Evolutionary conservation across 306 rosid species (phyloP).

Genomic region (Begonia loranthoides): DNA sequence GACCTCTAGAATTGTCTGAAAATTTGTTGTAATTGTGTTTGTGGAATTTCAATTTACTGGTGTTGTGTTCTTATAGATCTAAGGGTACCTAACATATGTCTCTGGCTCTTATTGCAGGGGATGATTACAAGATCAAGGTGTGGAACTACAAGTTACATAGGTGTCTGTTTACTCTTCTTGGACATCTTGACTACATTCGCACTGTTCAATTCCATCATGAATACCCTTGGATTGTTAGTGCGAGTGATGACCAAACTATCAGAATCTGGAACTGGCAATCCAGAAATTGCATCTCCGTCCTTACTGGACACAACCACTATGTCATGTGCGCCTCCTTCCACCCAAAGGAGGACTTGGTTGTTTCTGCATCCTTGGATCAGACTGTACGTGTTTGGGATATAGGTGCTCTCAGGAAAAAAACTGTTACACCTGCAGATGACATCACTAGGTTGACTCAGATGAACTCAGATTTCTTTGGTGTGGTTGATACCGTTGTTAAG

Average conservation of each 20-base stretch:
- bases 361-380: conserved; percentile 85
- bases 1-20: too few species aligned
- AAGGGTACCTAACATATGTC: too few species aligned
- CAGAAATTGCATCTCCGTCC: conserved; percentile 75
- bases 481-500: conserved; percentile 77
- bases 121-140: conserved; percentile 92
- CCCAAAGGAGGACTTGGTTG: conserved; percentile 77
- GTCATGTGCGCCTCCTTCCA: conserved; percentile 91
- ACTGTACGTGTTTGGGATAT: conserved; percentile 94
- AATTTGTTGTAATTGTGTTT: too few species aligned
- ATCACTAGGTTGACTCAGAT: conserved; percentile 72
- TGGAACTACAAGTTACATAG: conserved; percentile 96
- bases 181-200: conserved; percentile 91
- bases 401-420: conserved; percentile 71
- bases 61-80: too few species aligned
- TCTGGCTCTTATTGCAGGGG: conserved; percentile 17
- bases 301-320: conserved; percentile 86
- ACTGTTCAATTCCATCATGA: conserved; percentile 88
- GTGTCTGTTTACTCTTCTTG: conserved; percentile 81
- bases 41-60: too few species aligned
- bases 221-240: conserved; percentile 85
- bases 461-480: conserved; percentile 85
- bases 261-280: conserved; percentile 96
- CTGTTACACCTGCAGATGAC: conserved; percentile 74
- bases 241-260: conserved; percentile 90